phyloP scores from a whole-genome alignment of 2,329 filamentous ascomycete species.

The Juglanconis oblonga region DNA sequence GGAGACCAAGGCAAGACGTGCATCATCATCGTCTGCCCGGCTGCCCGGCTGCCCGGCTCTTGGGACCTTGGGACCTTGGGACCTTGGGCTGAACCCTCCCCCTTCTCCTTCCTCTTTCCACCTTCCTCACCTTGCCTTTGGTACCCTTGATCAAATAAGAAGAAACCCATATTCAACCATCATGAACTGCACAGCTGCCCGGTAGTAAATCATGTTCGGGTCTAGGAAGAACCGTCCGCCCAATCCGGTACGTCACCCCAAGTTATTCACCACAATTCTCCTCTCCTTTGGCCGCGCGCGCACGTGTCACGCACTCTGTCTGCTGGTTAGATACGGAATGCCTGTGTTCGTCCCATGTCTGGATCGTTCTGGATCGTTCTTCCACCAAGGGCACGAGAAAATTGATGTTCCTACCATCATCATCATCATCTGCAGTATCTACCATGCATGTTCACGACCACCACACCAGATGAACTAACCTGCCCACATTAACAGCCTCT shows the following conservation, averaged over 20 bases:
- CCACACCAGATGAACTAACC: background rate
- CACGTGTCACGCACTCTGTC: background rate
- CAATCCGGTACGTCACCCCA: conserved; percentile 42
- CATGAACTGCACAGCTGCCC: background rate
- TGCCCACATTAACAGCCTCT: conserved; percentile 48
- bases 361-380: background rate
- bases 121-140: background rate
- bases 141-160: background rate
- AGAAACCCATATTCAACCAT: background rate
- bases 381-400: background rate
- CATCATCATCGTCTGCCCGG: background rate
- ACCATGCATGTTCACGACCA: background rate
- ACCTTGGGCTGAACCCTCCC: background rate
- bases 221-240: conserved; percentile 48
- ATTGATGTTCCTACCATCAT: background rate
- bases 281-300: background rate
- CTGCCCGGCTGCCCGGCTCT: too few relatives aligned
- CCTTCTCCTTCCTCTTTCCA: background rate
- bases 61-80: background rate
- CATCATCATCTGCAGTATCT: too few relatives aligned
- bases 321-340: too few relatives aligned
- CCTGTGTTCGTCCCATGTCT: too few relatives aligned
- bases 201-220: conserved; percentile 42
- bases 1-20: background rate
- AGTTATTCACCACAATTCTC: conserved; percentile 5